Percentiles rank a stretch among this genome's conserved stretches.
Conservation (phyloP, 441 rosid genomes). For the Mallotus repandus region DNA sequence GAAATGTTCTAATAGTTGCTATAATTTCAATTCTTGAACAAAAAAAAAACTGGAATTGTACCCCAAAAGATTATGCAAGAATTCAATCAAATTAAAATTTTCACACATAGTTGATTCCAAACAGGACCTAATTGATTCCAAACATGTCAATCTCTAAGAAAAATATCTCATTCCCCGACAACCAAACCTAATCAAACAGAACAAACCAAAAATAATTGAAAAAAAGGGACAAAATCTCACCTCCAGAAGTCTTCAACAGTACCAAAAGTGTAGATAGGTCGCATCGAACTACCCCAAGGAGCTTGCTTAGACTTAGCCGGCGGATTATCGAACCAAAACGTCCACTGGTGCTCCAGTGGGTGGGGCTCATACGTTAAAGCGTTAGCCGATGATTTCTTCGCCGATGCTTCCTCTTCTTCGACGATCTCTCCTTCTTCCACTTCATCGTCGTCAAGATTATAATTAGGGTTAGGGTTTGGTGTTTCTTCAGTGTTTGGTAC, state of each 20-base stretch:
- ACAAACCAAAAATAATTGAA: background rate
- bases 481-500: slow-evolving; percentile 30
- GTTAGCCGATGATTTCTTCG: slow-evolving; percentile 22
- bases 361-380: slow-evolving; percentile 41
- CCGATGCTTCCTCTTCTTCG: slow-evolving; percentile 13
- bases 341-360: slow-evolving; percentile 77
- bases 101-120: too few relatives aligned
- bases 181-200: background rate
- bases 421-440: slow-evolving; percentile 73
- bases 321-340: slow-evolving; percentile 87
- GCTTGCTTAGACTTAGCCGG: slow-evolving; percentile 52
- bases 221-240: slow-evolving; percentile 26
- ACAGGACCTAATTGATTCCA: background rate
- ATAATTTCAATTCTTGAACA: too few relatives aligned
- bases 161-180: too few relatives aligned
- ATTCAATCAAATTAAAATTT: too few relatives aligned
- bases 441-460: slow-evolving; percentile 24
- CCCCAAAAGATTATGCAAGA: too few relatives aligned
- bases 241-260: slow-evolving; percentile 85
- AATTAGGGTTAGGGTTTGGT: slow-evolving; percentile 29
- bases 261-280: slow-evolving; percentile 62
- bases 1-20: too few relatives aligned
- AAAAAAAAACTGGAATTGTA: too few relatives aligned
- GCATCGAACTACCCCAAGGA: slow-evolving; percentile 76
- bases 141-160: too few relatives aligned